Base-by-base conservation (phyloP, 2,329 filamentous ascomycete genomes). In the Alternaria alternata region DNA sequence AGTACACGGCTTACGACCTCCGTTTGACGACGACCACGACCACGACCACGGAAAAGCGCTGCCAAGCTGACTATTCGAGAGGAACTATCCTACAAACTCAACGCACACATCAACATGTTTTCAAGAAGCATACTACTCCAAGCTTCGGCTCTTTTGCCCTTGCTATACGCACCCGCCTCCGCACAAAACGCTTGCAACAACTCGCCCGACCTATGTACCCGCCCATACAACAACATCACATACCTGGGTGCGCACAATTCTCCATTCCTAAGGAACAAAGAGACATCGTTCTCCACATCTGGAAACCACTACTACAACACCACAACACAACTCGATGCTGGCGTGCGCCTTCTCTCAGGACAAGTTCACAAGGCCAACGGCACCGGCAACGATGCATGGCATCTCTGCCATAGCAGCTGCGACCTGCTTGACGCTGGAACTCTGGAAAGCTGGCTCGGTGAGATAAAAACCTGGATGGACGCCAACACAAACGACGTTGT, bases 241-340 rank as follows among this genome's bases (percentile, higher is more conserved):
- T 86, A 94, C 76, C 86, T 94, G 72, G 91, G 91, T 22, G 90
- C 90, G 18, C 91, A 94, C 80, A 86, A 93, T 79, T 88, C 87
- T 62, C 84, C 91, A 11, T 94, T 93, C 75, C 77, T 93, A 43
- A 84, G 90, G 51, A 88, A 92, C 70, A 76, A 80, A 26, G 84
- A 83, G 56, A 90, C 87, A 1, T 81, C 80, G 61, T 86, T 89
- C 76, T 88, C 87, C 26, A 77, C 88, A 3, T 85, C 88, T 2
- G 91, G 89, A 6, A 91, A 93, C 76, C 91, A 94, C 79, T 92
- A 83, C 80, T 88, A 86, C 79, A 91, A 93, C 77, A 89, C 89
- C 7, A 91, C 89, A 3, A 80, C 85, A 6, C 90, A 92, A 57
- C 85, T 94, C 54, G 85, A 88, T 56, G 87, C 89, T 5, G 91